Conservation (phyloP, 305 asterid species). For the Fraxinus paxiana region DNA sequence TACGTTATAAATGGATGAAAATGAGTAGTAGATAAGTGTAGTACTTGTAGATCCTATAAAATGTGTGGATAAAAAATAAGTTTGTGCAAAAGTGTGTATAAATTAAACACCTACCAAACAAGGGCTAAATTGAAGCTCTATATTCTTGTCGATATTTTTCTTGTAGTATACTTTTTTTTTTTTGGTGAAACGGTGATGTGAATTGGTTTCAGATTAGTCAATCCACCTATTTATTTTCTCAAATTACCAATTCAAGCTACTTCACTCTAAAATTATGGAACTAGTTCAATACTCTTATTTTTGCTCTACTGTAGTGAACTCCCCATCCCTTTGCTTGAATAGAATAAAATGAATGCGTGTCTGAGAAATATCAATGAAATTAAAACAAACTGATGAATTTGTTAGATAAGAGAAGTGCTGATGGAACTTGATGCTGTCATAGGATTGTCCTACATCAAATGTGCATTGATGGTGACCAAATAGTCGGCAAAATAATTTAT, state of each 20-base stretch:
- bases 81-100: not conserved
- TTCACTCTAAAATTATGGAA: not conserved
- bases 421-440: not conserved
- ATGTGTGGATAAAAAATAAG: not conserved
- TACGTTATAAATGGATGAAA: too few species aligned
- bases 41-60: not conserved
- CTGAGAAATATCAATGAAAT: not conserved
- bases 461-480: too few species aligned
- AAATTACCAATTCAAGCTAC: not conserved
- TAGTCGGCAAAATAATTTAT: too few species aligned
- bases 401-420: not conserved
- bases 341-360: not conserved
- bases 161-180: not conserved
- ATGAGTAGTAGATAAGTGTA: not conserved
- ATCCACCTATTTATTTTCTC: not conserved
- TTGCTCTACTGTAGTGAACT: not conserved
- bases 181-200: not conserved
- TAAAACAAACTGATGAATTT: not conserved
- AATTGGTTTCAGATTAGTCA: not conserved
- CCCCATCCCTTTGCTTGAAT: not conserved
- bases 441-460: too few species aligned
- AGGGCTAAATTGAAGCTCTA: not conserved
- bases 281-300: not conserved
- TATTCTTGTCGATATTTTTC: constrained; percentile 13
- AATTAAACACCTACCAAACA: not conserved